A percentile compares a stretch with the other conserved stretches of the same genome.
These are phyloP conservation scores for Teratosphaeria destructans DNA, from an alignment of 2,329 filamentous ascomycete species.

Conservation along the genomic window DNA sequence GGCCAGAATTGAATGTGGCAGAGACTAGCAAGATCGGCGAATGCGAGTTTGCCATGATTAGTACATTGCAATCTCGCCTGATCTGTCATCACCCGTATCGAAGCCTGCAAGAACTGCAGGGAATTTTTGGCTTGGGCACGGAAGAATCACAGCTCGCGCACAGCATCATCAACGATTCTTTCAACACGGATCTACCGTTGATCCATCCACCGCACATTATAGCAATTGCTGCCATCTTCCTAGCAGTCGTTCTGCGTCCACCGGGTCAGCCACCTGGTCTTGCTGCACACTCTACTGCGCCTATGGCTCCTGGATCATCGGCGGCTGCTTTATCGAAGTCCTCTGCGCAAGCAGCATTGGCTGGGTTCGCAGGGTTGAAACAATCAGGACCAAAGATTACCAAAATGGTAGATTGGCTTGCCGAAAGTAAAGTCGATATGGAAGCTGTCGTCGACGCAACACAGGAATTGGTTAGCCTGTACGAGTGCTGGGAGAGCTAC, in stretches of 20 bases:
- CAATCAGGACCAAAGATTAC: slow-evolving; percentile 28
- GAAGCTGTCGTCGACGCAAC: slow-evolving; percentile 78
- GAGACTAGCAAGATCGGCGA: slow-evolving; percentile 82
- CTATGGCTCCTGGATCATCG: slow-evolving; percentile 5
- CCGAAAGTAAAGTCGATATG: slow-evolving; percentile 77
- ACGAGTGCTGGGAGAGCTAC: slow-evolving; percentile 64
- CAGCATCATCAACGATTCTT: slow-evolving; percentile 83
- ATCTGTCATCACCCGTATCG: slow-evolving; percentile 89
- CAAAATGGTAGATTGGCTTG: slow-evolving; percentile 65
- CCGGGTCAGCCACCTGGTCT: slow-evolving; percentile 38
- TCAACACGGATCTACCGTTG: slow-evolving; percentile 81
- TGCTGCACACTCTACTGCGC: slow-evolving; percentile 30
- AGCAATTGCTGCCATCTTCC: slow-evolving; percentile 74
- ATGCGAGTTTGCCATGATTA: slow-evolving; percentile 87
- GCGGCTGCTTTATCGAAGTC: slow-evolving; percentile 13
- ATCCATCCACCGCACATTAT: slow-evolving; percentile 78
- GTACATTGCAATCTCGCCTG: slow-evolving; percentile 79
- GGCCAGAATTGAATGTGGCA: slow-evolving; percentile 65
- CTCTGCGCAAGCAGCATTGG: slow-evolving; percentile 27
- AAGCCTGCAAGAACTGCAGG: slow-evolving; percentile 60
- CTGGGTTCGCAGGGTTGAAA: slow-evolving; percentile 23
- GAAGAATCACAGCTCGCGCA: slow-evolving; percentile 72
- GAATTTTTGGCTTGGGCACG: slow-evolving; percentile 58
- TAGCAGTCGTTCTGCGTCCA: slow-evolving; percentile 73
- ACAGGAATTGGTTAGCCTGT: slow-evolving; percentile 83